Conservation (phyloP, 2,329 filamentous ascomycete species). For the Cladosporium sp. region DNA sequence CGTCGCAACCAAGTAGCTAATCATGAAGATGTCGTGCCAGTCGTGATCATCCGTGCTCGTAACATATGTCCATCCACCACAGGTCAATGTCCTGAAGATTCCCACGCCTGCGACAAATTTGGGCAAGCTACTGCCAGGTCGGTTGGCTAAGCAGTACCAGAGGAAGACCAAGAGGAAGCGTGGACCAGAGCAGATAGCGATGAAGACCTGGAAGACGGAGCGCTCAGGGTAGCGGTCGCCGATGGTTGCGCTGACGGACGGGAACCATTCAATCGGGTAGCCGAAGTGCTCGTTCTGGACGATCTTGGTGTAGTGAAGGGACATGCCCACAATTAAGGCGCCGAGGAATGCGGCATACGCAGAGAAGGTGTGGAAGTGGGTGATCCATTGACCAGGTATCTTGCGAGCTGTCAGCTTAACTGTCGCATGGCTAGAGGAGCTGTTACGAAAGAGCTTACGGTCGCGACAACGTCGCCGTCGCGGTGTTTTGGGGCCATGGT, state of each 20-base stretch:
- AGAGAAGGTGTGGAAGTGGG: slow-evolving; percentile 76
- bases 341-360: slow-evolving; percentile 86
- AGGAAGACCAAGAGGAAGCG: slow-evolving; percentile 85
- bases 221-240: slow-evolving; percentile 95
- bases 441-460: slow-evolving; percentile 42
- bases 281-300: slow-evolving; percentile 80
- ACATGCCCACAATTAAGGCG: slow-evolving; percentile 72
- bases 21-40: slow-evolving; percentile 99
- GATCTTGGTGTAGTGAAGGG: slow-evolving; percentile 92
- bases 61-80: slow-evolving; percentile 96
- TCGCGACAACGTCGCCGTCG: slow-evolving; percentile 59
- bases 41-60: slow-evolving; percentile 97
- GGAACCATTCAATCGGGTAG: slow-evolving; percentile 51
- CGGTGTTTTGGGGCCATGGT: slow-evolving; percentile 58
- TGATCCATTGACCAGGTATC: slow-evolving; percentile 84
- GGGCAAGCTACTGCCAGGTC: slow-evolving; percentile 66
- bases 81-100: slow-evolving; percentile 83
- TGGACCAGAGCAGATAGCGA: slow-evolving; percentile 92
- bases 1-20: slow-evolving; percentile 90
- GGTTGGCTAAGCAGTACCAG: slow-evolving; percentile 85
- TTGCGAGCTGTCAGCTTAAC: slow-evolving; percentile 20
- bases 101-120: slow-evolving; percentile 78
- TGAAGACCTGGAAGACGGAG: slow-evolving; percentile 95
- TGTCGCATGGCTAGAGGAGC: neutral
- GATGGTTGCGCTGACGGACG: slow-evolving; percentile 66